A percentile compares a stretch with the other conserved stretches of the same genome.
These are phyloP conservation scores for Ichthyophthirius multifiliis DNA, from an alignment of 169 alveolate genomes.

Conservation along the genomic window DNA sequence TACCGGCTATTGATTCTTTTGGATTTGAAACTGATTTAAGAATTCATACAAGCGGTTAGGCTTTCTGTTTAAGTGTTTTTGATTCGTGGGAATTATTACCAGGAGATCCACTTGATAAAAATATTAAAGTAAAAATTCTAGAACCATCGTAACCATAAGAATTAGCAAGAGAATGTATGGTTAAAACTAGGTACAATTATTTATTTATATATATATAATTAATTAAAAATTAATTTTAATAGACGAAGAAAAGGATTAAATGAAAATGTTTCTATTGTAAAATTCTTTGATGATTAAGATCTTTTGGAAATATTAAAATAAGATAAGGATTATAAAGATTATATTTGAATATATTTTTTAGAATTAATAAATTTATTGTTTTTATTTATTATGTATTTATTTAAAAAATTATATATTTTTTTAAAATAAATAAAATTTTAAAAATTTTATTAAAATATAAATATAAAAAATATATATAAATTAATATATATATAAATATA, in stretches of 20 bases:
- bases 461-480: too few relatives aligned
- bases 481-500: too few relatives aligned
- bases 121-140: slow-evolving; percentile 91
- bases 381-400: too few relatives aligned
- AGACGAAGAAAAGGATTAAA: slow-evolving; percentile 96
- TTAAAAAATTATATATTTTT: too few relatives aligned
- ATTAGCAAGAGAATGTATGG: slow-evolving; percentile 96
- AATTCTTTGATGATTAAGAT: slow-evolving; percentile 74
- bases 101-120: slow-evolving; percentile 99
- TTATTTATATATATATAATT: neutral
- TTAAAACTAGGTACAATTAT: slow-evolving; percentile 88
- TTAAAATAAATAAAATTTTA: too few relatives aligned
- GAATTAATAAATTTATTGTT: too few relatives aligned
- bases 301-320: slow-evolving; percentile 47
- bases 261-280: slow-evolving; percentile 83
- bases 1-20: slow-evolving; percentile 99
- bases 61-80: slow-evolving; percentile 95
- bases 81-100: slow-evolving; percentile 97
- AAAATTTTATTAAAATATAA: too few relatives aligned
- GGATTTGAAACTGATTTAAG: slow-evolving; percentile 99
- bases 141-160: slow-evolving; percentile 98
- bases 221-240: neutral
- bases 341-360: slow-evolving; percentile 4
- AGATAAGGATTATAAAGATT: slow-evolving; percentile 38
- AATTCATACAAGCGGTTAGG: slow-evolving; percentile 96